These are phyloP conservation scores for Citrus reticulata DNA, from an alignment of 345 rosid genomes.

Conservation along the genomic window DNA sequence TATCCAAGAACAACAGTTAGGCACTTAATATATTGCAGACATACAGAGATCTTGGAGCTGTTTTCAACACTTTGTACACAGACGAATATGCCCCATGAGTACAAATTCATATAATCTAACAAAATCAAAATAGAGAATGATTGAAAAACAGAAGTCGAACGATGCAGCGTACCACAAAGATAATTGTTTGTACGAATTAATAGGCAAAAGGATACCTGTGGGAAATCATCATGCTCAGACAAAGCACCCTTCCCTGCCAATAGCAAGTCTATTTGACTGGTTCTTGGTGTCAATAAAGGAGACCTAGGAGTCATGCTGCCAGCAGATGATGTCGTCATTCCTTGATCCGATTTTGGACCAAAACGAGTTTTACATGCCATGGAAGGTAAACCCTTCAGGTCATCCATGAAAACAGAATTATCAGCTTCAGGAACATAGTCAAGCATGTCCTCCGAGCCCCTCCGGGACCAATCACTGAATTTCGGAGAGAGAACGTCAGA, in stretches of 20 bases:
- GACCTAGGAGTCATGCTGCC: conserved; percentile 99
- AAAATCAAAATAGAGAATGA: not conserved
- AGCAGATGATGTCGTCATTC: conserved; percentile 96
- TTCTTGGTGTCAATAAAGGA: conserved; percentile 88
- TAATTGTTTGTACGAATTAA: not conserved
- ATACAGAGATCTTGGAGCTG: not conserved
- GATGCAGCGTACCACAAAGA: not conserved
- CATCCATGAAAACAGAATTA: conserved; percentile 76
- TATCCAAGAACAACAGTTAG: not conserved
- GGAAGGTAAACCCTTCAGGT: conserved; percentile 83
- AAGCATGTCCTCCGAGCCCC: conserved; percentile 99
- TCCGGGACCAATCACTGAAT: conserved; percentile 92
- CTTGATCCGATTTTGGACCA: conserved; percentile 95
- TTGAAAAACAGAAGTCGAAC: not conserved
- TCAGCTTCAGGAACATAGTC: conserved; percentile 93
- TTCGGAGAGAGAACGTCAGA: conserved; percentile 88
- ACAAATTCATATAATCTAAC: not conserved
- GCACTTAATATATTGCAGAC: not conserved
- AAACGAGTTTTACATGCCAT: conserved; percentile 97
- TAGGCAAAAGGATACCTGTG: conserved; percentile 57
- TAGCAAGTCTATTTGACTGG: conserved; percentile 80
- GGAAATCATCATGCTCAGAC: conserved; percentile 78
- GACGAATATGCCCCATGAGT: not conserved
- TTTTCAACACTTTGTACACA: not conserved
- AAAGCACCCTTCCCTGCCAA: conserved; percentile 80